Evolutionary conservation across 768 basidiomycete species (phyloP), one percentile per base, ranked within the genome.

Genomic region (Mycena galopus): DNA sequence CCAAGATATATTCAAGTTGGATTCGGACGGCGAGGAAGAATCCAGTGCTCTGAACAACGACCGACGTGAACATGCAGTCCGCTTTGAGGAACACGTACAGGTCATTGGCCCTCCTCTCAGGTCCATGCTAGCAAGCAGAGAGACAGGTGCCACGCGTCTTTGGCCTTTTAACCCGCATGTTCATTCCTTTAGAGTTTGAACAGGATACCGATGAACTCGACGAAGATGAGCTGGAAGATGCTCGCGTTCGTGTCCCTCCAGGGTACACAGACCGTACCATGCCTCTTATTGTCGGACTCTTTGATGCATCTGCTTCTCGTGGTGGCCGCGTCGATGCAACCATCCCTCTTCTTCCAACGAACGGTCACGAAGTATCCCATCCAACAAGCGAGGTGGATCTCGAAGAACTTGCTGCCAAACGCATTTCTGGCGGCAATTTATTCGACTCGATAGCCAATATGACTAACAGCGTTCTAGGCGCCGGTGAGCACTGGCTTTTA

Each of bases 401-500:
- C 77, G 89, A 96, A 68, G 91, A 92, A 72, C 82, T 97, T 33
- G 90, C 91, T 51, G 86, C 88, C 25, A 93, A 93, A 79, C 85
- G 86, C 55, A 86, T 82, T 44, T 88, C 91, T 0, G 93, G 94
- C 55, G 94, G 95, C 25, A 91, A 92, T 0, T 82, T 96, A 84
- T 12, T 95, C 1, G 91, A 94, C 77, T 95, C 94, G 10, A 87
- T 95, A 69, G 93, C 94, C 25, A 94, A 97, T 80, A 98, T 98
- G 97, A 94, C 96, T 25, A 98, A 99, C 79, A 96, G 95, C 2
- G 98, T 99, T 37, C 84, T 98, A 17, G 97, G 97, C 51, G 97
- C 97, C 78, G 96, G 96, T 90, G 82, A 60, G 73, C 42, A 8
- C 11, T 58, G 32, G n/a, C 4, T 37, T 33, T 50, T 16, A 50